Percentiles rank a stretch among this genome's conserved stretches.
Evolutionary conservation across 2,329 filamentous ascomycete genomes (phyloP).

Genomic region (Fusarium pseudocircinatum): DNA sequence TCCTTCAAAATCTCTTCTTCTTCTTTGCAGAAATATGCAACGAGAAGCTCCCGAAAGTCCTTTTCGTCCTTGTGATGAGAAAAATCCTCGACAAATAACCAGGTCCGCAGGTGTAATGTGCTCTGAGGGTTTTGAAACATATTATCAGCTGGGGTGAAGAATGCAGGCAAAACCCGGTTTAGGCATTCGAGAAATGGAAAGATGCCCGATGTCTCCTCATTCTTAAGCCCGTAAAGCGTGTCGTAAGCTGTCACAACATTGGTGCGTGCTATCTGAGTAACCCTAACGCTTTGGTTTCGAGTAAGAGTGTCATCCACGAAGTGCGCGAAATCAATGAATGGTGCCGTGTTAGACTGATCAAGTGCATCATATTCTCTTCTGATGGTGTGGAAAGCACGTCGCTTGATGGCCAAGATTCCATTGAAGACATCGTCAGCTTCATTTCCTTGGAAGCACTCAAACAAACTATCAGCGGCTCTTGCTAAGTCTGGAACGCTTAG

Average conservation of each 20-base stretch:
- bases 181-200: constrained; percentile 46
- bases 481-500: constrained; percentile 43
- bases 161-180: constrained; percentile 45
- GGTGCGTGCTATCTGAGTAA: constrained; percentile 41
- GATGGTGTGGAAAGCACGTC: constrained; percentile 40
- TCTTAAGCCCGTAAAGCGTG: constrained; percentile 32
- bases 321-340: constrained; percentile 45
- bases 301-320: background rate
- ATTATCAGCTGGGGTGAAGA: constrained; percentile 38
- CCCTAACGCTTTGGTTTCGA: background rate
- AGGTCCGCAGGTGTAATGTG: constrained; percentile 51
- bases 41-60: constrained; percentile 36
- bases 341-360: constrained; percentile 4
- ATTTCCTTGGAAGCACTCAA: constrained; percentile 36
- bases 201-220: constrained; percentile 12
- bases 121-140: constrained; percentile 33
- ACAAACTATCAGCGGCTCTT: constrained; percentile 41
- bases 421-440: constrained; percentile 34
- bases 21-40: constrained; percentile 46
- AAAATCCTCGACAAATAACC: constrained; percentile 46
- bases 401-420: constrained; percentile 40
- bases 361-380: constrained; percentile 40
- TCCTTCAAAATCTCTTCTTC: background rate
- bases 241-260: constrained; percentile 51
- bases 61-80: constrained; percentile 7